phyloP scores from a whole-genome alignment of 164 flowering plant genomes.

The Santalum album region DNA sequence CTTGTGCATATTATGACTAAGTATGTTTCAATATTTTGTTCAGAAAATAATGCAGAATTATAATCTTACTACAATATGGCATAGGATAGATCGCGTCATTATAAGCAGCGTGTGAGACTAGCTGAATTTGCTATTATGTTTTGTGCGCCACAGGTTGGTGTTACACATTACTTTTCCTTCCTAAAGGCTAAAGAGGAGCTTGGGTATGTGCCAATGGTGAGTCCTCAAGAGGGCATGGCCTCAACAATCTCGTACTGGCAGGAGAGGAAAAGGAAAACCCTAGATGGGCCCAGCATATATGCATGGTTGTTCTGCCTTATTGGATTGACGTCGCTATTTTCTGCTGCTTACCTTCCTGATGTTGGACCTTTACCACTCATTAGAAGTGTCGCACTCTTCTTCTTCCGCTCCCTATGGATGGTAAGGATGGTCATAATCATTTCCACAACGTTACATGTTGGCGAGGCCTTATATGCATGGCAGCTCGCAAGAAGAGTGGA shows the following conservation, averaged over 20 bases:
- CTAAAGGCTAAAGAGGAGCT: constrained; percentile 83
- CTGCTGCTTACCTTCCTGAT: constrained; percentile 58
- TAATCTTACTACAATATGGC: no score
- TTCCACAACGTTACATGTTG: constrained; percentile 35
- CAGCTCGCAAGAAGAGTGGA: constrained; percentile 61
- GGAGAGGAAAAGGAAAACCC: constrained; percentile 44
- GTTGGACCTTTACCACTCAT: constrained; percentile 44
- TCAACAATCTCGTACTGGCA: constrained; percentile 77
- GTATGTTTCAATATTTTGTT: no score
- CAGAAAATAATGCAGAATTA: no score
- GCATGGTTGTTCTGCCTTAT: constrained; percentile 52
- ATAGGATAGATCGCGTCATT: no score
- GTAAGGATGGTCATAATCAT: constrained; percentile 25
- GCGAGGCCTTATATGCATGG: constrained; percentile 79
- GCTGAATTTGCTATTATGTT: no score
- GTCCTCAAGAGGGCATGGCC: constrained; percentile 77
- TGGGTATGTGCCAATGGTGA: constrained; percentile 73
- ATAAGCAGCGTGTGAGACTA: no score
- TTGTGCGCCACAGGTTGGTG: constrained; percentile 61
- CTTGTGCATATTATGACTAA: no score
- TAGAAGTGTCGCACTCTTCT: constrained; percentile 36
- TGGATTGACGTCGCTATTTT: constrained; percentile 48
- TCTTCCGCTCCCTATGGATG: constrained; percentile 37
- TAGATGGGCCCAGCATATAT: constrained; percentile 77
- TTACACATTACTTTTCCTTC: constrained; percentile 78